These are phyloP conservation scores for Pleurotus ostreatus DNA, from an alignment of 768 basidiomycete species.

Conservation along the genomic window DNA sequence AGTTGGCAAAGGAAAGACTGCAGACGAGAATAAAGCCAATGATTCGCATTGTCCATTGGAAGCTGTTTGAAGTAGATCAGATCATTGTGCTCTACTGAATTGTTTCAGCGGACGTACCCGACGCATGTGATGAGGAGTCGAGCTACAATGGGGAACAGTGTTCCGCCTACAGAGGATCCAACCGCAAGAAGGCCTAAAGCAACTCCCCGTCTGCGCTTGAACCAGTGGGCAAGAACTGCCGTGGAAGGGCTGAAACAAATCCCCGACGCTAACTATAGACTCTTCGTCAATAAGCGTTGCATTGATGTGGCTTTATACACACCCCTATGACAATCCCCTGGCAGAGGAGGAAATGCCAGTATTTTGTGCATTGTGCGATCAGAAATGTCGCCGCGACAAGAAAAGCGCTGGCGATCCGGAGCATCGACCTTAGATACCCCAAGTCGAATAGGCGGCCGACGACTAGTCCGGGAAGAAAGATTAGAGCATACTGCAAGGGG, in stretches of 20 bases:
- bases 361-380: slow-evolving; percentile 64
- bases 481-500: slow-evolving; percentile 48
- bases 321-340: slow-evolving; percentile 70
- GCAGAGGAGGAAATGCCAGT: slow-evolving; percentile 77
- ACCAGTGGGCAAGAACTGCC: slow-evolving; percentile 70
- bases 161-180: slow-evolving; percentile 69
- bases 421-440: slow-evolving; percentile 56
- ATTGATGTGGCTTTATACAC: slow-evolving; percentile 24
- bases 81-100: background rate
- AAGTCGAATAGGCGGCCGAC: slow-evolving; percentile 72
- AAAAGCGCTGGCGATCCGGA: slow-evolving; percentile 41
- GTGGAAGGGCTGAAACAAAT: slow-evolving; percentile 60
- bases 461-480: slow-evolving; percentile 59
- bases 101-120: slow-evolving; percentile 25
- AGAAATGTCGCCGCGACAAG: slow-evolving; percentile 58
- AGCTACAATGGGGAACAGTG: slow-evolving; percentile 58
- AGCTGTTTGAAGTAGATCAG: slow-evolving; percentile 34
- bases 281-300: background rate
- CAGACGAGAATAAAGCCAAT: slow-evolving; percentile 59
- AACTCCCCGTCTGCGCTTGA: slow-evolving; percentile 52
- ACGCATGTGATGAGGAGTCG: slow-evolving; percentile 48
- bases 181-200: slow-evolving; percentile 64
- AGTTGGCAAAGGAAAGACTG: slow-evolving; percentile 48
- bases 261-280: slow-evolving; percentile 42
- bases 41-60: slow-evolving; percentile 73